Evolutionary conservation across 768 basidiomycete genomes (phyloP).

Genomic region (Roridomyces roridus): DNA sequence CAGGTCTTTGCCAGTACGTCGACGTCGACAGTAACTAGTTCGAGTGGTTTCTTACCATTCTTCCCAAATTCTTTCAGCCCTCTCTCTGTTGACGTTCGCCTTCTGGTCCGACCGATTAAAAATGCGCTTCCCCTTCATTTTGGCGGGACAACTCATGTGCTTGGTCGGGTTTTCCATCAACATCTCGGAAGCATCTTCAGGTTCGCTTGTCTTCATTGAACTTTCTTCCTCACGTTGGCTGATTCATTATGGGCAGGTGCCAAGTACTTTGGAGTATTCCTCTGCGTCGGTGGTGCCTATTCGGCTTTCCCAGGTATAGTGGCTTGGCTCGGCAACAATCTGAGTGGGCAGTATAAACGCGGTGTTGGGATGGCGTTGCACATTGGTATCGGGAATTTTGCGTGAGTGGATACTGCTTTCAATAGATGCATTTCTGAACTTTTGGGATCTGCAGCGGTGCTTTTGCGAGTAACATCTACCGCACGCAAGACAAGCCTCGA

Average conservation of each 20-base stretch:
- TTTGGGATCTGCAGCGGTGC: conserved; percentile 47
- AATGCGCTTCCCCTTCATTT: conserved; percentile 66
- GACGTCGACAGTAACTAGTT: background rate
- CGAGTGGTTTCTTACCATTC: background rate
- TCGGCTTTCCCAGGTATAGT: conserved; percentile 64
- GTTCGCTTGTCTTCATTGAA: background rate
- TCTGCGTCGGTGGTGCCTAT: conserved; percentile 67
- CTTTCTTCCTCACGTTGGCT: background rate
- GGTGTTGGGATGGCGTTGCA: conserved; percentile 72
- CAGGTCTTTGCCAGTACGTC: conserved; percentile 58
- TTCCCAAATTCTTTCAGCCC: conserved; percentile 41
- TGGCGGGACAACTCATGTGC: conserved; percentile 52
- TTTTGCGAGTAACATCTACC: conserved; percentile 68
- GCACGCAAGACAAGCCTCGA: conserved; percentile 61
- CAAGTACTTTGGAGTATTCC: conserved; percentile 78
- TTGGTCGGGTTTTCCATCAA: conserved; percentile 69
- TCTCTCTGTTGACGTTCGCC: conserved; percentile 55
- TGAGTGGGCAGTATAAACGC: conserved; percentile 73
- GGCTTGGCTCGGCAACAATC: conserved; percentile 75
- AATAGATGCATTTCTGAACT: background rate
- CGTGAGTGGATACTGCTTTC: background rate
- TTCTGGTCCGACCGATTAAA: conserved; percentile 63
- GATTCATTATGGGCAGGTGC: conserved; percentile 38
- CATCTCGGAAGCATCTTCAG: conserved; percentile 45
- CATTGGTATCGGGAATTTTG: conserved; percentile 70